Base-by-base conservation (phyloP, 2,329 filamentous ascomycete genomes). In the Penicillium concentricum region DNA sequence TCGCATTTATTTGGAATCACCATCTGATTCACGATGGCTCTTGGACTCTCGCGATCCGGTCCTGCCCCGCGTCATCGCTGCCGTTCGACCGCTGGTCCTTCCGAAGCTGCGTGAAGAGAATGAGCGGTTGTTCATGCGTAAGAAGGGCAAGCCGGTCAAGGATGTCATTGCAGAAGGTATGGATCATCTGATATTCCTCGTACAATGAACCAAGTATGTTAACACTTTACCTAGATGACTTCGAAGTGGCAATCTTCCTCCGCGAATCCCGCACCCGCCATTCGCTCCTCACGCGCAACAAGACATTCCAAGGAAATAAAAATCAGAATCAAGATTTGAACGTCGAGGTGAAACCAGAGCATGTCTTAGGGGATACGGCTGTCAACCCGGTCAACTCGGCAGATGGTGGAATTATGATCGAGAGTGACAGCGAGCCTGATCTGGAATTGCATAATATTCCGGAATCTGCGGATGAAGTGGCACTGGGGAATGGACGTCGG, bases 1-100 rank as follows among this genome's bases (percentile, higher is more conserved):
- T 62, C 92, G 92, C 63, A 94, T 99, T 65, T 97, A 97, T 75
- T 86, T 97, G 45, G 93, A 97, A 63, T 92, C 93, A 67, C 94
- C 94, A 0, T 85, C 88, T 13, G 85, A 96, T 59, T 85, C 86
- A 24, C 85, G 91, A 63, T 87, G 88, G 69, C 97, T 95, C 87
- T 84, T 99, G 18, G 83, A 96, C 62, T 82, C 89, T 35, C 85
- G 87, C 62, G 81, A 92, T 65, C 86, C 90, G 4, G 84, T 93
- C 16, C 83, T 99, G 15, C 87, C 88, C 38, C 88, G 88, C 62
- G 87, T 97, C 66, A 92, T 99, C 57, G 85, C 91, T 71, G 89
- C 87, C 58, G 87, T 97, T 51, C 88, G 90, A 10, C 93, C 92
- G 1, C 81, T 93, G 34, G 91, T 99, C 2, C 79, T 97, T 24